Evolutionary conservation across 2,329 filamentous ascomycete species (phyloP).

Genomic region (Teratosphaeria zuluensis): DNA sequence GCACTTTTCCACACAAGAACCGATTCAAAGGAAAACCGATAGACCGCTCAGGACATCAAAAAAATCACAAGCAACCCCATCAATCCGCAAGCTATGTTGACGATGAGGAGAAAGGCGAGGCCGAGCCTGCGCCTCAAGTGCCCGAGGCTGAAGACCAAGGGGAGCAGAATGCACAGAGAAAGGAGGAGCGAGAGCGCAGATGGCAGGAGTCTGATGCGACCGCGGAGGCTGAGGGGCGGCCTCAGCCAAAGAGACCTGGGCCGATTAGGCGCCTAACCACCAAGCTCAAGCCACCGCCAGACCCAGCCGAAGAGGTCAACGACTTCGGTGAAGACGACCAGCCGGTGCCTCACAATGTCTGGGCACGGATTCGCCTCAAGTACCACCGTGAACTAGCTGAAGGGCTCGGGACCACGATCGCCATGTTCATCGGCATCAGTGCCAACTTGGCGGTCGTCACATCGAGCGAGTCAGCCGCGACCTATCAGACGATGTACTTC

Average conservation of each 20-base stretch:
- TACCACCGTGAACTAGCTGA: slow-evolving; percentile 44
- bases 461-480: slow-evolving; percentile 22
- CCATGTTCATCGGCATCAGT: slow-evolving; percentile 15
- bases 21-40: neutral
- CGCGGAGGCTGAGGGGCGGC: neutral
- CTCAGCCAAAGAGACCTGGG: neutral
- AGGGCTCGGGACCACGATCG: slow-evolving; percentile 35
- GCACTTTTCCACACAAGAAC: neutral
- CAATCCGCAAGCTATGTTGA: neutral
- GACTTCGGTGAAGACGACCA: neutral
- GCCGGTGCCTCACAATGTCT: neutral
- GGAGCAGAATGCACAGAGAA: neutral
- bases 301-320: neutral
- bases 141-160: neutral
- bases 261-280: neutral
- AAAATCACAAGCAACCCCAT: neutral
- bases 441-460: slow-evolving; percentile 30
- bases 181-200: neutral
- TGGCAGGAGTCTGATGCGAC: neutral
- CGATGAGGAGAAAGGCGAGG: neutral
- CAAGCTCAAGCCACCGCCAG: neutral
- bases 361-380: neutral
- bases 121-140: neutral
- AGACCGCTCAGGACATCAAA: neutral
- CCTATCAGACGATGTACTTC: slow-evolving; percentile 14